A percentile compares a stretch with the other conserved stretches of the same genome.
Evolutionary conservation across 495 filamentous ascomycete species (phyloP).

Genomic region (Cercophora sp.): DNA sequence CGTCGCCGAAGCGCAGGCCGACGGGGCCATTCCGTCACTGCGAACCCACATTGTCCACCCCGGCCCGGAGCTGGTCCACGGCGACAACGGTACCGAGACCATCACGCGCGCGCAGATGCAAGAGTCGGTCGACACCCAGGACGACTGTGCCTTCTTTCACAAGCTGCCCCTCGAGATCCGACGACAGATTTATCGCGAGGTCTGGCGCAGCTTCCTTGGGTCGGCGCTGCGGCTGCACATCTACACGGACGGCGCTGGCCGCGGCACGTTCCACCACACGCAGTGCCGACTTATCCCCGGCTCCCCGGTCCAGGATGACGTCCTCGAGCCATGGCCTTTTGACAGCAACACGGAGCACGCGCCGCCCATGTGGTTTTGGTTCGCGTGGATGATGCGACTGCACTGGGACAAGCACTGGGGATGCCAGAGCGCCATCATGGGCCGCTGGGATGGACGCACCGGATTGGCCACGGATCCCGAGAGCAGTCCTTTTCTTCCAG

Average conservation of each 20-base stretch:
- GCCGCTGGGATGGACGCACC: slow-evolving; percentile 12
- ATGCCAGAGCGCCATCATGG: slow-evolving; percentile 19
- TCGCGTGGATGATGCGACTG: slow-evolving; percentile 12
- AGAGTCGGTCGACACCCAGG: slow-evolving; percentile 9
- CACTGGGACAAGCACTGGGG: slow-evolving; percentile 25
- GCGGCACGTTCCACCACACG: slow-evolving; percentile 7
- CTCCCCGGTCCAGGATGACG: slow-evolving; percentile 1
- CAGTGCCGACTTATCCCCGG: slow-evolving; percentile 10
- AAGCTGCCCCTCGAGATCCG: slow-evolving; percentile 25
- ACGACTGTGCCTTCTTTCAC: slow-evolving; percentile 15
- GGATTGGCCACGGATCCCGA: slow-evolving; percentile 4
- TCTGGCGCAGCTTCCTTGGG: slow-evolving; percentile 20
- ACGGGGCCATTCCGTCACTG: background rate
- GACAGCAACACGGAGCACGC: background rate
- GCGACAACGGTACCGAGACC: background rate
- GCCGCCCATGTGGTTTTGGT: slow-evolving; percentile 17
- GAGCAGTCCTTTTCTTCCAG: slow-evolving; percentile 16
- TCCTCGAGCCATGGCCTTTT: slow-evolving; percentile 13
- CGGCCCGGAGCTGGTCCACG: background rate
- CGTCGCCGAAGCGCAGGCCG: background rate
- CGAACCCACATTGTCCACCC: slow-evolving; percentile 8
- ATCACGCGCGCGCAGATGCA: slow-evolving; percentile 12
- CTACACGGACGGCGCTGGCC: slow-evolving; percentile 12
- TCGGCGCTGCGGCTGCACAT: slow-evolving; percentile 22
- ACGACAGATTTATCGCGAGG: slow-evolving; percentile 19